phyloP scores from a whole-genome alignment of 352 stramenopile species.

The Globisporangium viniferum region DNA sequence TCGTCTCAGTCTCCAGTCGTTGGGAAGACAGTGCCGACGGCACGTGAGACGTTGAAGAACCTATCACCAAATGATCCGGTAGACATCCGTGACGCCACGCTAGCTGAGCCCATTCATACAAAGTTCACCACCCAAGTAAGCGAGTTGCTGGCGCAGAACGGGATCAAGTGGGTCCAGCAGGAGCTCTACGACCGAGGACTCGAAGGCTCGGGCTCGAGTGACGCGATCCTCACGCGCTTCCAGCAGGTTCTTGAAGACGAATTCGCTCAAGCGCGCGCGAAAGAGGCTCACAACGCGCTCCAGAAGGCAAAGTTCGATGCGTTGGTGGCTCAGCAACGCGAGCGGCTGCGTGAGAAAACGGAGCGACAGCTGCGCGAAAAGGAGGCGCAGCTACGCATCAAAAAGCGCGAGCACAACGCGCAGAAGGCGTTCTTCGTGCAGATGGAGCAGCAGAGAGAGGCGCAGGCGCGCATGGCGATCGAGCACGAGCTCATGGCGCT shows the following conservation, averaged over 20 bases:
- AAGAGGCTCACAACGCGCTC: not conserved
- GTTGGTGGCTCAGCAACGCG: slow-evolving; percentile 25
- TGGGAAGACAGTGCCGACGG: too few relatives aligned
- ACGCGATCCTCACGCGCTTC: slow-evolving; percentile 43
- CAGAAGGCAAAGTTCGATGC: slow-evolving; percentile 27
- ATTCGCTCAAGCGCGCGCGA: slow-evolving; percentile 10
- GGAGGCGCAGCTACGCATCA: slow-evolving; percentile 35
- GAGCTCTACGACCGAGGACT: slow-evolving; percentile 74
- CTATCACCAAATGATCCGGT: too few relatives aligned
- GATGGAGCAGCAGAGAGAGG: slow-evolving; percentile 54
- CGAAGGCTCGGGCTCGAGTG: slow-evolving; percentile 46
- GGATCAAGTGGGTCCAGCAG: slow-evolving; percentile 75
- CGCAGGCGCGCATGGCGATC: slow-evolving; percentile 30
- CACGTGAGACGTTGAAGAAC: not conserved
- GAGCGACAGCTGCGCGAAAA: slow-evolving; percentile 37
- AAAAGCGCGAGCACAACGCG: slow-evolving; percentile 36
- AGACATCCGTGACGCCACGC: too few relatives aligned
- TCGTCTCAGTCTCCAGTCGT: too few relatives aligned
- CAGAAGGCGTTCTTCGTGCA: slow-evolving; percentile 55
- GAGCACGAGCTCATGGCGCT: slow-evolving; percentile 53
- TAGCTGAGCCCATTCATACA: not conserved
- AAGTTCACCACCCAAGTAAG: slow-evolving; percentile 22
- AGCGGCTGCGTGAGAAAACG: slow-evolving; percentile 32
- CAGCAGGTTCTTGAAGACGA: slow-evolving; percentile 40
- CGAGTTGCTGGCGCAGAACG: slow-evolving; percentile 29